Conservation (phyloP, 768 basidiomycete genomes). For the Trametes cubensis region DNA sequence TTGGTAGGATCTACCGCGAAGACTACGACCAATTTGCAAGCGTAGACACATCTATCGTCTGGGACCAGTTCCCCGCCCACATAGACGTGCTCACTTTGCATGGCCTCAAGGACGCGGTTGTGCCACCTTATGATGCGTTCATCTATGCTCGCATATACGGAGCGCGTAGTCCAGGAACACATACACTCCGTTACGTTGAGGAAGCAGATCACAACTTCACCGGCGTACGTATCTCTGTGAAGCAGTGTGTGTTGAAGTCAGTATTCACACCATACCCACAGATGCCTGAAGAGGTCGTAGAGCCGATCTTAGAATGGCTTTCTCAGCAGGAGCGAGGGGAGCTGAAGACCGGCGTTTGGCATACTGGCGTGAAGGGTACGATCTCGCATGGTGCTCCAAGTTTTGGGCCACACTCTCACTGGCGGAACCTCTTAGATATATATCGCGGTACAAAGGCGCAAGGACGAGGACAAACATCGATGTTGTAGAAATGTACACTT, state of each 20-base stretch:
- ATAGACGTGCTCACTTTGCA: constrained; percentile 78
- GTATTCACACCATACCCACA: constrained; percentile 18
- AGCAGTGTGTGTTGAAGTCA: no score
- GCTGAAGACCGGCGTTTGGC: constrained; percentile 66
- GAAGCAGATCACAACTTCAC: constrained; percentile 81
- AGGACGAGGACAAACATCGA: background rate
- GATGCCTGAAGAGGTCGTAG: constrained; percentile 69
- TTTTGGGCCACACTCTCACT: no score
- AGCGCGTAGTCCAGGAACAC: constrained; percentile 62
- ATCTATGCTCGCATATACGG: constrained; percentile 69
- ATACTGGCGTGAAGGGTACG: constrained; percentile 54
- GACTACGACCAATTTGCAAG: constrained; percentile 63
- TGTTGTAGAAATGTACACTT: background rate
- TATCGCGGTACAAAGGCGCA: no score
- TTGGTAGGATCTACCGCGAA: constrained; percentile 29
- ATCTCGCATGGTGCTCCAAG: constrained; percentile 23
- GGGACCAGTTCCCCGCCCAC: constrained; percentile 63
- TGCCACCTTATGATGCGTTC: constrained; percentile 74
- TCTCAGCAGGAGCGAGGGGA: constrained; percentile 45
- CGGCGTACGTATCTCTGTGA: constrained; percentile 41
- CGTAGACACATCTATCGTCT: constrained; percentile 71
- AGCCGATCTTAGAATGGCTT: constrained; percentile 72
- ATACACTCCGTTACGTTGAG: constrained; percentile 70
- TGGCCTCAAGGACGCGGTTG: constrained; percentile 67
- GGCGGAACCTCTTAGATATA: no score